Base-by-base conservation (phyloP, 805 yeast species). In the Myxozyma sirexii region DNA sequence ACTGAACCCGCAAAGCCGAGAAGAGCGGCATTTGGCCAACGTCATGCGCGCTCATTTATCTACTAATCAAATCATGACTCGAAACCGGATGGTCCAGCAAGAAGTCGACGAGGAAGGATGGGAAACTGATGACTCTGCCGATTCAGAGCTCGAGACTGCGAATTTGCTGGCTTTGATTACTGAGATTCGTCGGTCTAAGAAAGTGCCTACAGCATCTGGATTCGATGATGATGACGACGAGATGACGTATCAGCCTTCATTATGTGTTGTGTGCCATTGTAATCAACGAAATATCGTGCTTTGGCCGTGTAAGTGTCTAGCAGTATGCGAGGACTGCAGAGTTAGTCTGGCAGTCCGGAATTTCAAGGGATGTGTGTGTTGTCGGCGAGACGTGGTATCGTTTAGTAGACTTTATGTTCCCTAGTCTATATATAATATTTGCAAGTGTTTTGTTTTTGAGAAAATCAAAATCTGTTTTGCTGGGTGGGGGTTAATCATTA, bases 231-330 rank as follows among this genome's bases (percentile, higher is more conserved):
- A 33, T 13, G 66, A 38, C 19, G 63, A 49, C n/a, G 56, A 52
- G 24, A 26, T 50, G 15, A 13, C 50, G 45, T 53, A 60, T 31
- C 56, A 39, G 6, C 59, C 65, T 12, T 52, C 56, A 3, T 29
- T 57, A 3, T 91, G 97, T 74, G 96, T 89, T 5, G 86, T 92
- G 1, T 92, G 97, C 71, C 93, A 87, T 66, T 78, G 80, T 4
- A 83, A 86, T 59, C 81, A 84, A 4, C 79, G 97, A 65, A 88
- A 86, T 58, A 82, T 92, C 43, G 84, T 92, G 7, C 76, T 93
- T 2, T 92, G 97, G 97, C 97, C 97, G 0, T 92, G 97, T 71
- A 82, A 84, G 67, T 92, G 97, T 72, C 82, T 92, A 57, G 91
- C 96, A 0, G 77, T 92, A 4, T 92, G 97, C 72, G 97, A 91